Evolutionary conservation across 202 grass and related monocot genomes (phyloP).

Genomic region (Elaeis oleifera): DNA sequence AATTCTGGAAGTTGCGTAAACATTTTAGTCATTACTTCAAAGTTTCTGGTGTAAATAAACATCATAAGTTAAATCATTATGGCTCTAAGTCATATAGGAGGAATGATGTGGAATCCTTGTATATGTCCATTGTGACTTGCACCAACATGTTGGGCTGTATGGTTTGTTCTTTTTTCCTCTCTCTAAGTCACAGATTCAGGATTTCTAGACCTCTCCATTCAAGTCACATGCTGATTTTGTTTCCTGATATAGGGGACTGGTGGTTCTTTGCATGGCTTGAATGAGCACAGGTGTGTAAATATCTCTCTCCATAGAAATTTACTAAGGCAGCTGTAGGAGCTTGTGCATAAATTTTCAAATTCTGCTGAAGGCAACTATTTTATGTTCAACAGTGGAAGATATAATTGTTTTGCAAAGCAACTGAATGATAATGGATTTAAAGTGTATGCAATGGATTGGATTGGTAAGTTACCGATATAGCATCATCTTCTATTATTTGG

Average conservation of each 20-base stretch:
- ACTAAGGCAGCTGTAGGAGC: too few relatives aligned
- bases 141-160: too few relatives aligned
- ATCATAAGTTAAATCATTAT: too few relatives aligned
- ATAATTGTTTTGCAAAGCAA: constrained; percentile 19
- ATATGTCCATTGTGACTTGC: too few relatives aligned
- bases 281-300: constrained; percentile 23
- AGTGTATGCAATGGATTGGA: constrained; percentile 26
- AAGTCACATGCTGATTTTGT: background rate
- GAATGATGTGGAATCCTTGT: too few relatives aligned
- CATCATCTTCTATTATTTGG: background rate
- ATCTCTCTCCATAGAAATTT: background rate
- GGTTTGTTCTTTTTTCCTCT: too few relatives aligned
- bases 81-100: too few relatives aligned
- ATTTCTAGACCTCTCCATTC: background rate
- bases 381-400: constrained; percentile 18
- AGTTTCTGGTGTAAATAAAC: too few relatives aligned
- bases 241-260: constrained; percentile 9
- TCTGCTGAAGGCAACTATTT: background rate
- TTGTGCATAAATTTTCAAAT: too few relatives aligned
- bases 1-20: too few relatives aligned
- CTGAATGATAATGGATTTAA: constrained; percentile 19
- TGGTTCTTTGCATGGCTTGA: constrained; percentile 23
- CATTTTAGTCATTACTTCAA: too few relatives aligned
- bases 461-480: constrained; percentile 2
- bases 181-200: too few relatives aligned